A percentile compares a stretch with the other conserved stretches of the same genome.
Evolutionary conservation across 2,329 filamentous ascomycete genomes (phyloP).

Genomic region (Pseudogymnoascus sp.): DNA sequence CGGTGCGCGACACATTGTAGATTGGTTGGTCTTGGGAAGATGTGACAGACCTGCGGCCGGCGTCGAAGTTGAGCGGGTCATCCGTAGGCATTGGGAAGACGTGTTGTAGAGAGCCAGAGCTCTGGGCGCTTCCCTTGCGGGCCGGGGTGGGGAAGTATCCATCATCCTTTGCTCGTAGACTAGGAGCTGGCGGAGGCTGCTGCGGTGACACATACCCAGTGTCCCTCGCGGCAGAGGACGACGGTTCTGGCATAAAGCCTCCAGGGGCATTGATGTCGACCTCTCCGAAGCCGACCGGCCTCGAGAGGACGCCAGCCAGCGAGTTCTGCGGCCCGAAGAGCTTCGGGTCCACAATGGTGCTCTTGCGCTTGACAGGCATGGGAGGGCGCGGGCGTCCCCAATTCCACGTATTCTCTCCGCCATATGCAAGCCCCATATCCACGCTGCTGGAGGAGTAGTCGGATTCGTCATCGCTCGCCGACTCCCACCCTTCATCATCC

Average conservation of each 20-base stretch:
- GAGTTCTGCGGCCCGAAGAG: constrained; percentile 55
- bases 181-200: constrained; percentile 14
- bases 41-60: constrained; percentile 41
- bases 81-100: constrained; percentile 60
- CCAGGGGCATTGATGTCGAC: constrained; percentile 24
- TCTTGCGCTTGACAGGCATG: constrained; percentile 31
- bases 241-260: background rate
- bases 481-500: constrained; percentile 51
- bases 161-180: constrained; percentile 13
- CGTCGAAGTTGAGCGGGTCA: constrained; percentile 57
- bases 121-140: background rate
- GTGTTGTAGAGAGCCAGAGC: constrained; percentile 43
- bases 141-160: background rate
- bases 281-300: constrained; percentile 47
- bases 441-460: constrained; percentile 42
- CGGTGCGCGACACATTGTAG: constrained; percentile 31
- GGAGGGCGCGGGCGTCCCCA: constrained; percentile 26
- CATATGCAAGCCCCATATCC: constrained; percentile 54
- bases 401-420: constrained; percentile 39
- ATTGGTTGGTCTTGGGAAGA: constrained; percentile 35
- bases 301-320: constrained; percentile 47
- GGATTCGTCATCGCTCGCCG: constrained; percentile 45
- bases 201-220: background rate
- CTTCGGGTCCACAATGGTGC: constrained; percentile 47
- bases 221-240: background rate